phyloP scores from a whole-genome alignment of 805 yeast species.

The Tetrapisispora nanseiensis region DNA sequence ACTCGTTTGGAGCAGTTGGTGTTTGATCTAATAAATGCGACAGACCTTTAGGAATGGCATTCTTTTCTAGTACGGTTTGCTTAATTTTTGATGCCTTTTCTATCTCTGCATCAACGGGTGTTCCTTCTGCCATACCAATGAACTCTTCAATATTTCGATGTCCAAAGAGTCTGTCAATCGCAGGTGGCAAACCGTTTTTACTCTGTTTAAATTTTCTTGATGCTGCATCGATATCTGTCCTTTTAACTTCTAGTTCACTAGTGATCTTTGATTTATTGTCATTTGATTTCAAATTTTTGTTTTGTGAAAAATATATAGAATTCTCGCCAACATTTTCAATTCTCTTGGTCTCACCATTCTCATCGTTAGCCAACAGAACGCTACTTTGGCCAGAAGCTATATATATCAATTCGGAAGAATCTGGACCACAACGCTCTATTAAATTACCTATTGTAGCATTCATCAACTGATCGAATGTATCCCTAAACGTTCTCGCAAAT shows the following conservation, averaged over 20 bases:
- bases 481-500: constrained; percentile 52
- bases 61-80: constrained; percentile 42
- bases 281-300: not conserved
- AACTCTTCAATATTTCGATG: constrained; percentile 23
- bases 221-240: not conserved
- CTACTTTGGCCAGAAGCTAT: constrained; percentile 5
- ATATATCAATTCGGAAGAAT: constrained; percentile 47
- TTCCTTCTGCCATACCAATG: constrained; percentile 31
- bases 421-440: constrained; percentile 54
- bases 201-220: not conserved
- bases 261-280: not conserved
- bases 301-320: not conserved
- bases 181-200: constrained; percentile 54
- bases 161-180: constrained; percentile 38
- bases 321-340: constrained; percentile 1
- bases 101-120: constrained; percentile 34
- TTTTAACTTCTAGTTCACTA: not conserved
- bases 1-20: not conserved
- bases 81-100: constrained; percentile 40
- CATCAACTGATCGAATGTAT: constrained; percentile 59
- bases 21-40: constrained; percentile 32
- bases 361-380: constrained; percentile 3
- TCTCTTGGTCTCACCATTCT: constrained; percentile 4
- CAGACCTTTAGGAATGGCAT: constrained; percentile 47
- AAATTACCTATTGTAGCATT: constrained; percentile 54